These are phyloP conservation scores for Luffa aegyptiaca DNA, from an alignment of 306 rosid genomes.

Conservation along the genomic window DNA sequence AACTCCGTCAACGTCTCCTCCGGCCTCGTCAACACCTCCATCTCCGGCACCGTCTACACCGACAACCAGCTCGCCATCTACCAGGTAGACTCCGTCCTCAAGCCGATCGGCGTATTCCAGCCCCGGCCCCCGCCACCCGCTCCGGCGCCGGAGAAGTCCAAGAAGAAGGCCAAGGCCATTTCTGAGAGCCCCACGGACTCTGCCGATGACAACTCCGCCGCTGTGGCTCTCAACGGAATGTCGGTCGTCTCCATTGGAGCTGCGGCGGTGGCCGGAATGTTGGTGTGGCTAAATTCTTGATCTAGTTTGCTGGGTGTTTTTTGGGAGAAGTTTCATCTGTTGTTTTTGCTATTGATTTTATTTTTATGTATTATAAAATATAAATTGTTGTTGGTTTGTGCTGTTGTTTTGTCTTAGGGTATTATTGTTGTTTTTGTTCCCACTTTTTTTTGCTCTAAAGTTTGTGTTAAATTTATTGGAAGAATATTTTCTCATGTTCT, in stretches of 20 bases:
- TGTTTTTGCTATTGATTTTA: neutral
- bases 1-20: slow-evolving; percentile 50
- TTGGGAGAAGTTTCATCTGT: neutral
- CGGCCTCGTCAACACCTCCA: slow-evolving; percentile 47
- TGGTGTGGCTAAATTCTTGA: neutral
- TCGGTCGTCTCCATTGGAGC: neutral
- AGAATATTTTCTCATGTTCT: neutral
- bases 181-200: neutral
- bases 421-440: neutral
- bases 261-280: neutral
- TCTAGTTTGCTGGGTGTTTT: neutral
- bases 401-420: neutral
- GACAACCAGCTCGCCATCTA: slow-evolving; percentile 62
- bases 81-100: slow-evolving; percentile 51
- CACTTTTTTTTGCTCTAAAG: neutral
- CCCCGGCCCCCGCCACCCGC: slow-evolving; percentile 35
- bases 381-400: neutral
- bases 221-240: neutral
- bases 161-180: slow-evolving; percentile 4
- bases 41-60: slow-evolving; percentile 51
- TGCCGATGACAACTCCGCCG: slow-evolving; percentile 22
- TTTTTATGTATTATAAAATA: neutral
- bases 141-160: slow-evolving; percentile 31
- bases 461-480: slow-evolving; percentile 2
- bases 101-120: slow-evolving; percentile 44